Base-by-base conservation (phyloP, 2,329 filamentous ascomycete species). In the Fusarium praegraminearum region DNA sequence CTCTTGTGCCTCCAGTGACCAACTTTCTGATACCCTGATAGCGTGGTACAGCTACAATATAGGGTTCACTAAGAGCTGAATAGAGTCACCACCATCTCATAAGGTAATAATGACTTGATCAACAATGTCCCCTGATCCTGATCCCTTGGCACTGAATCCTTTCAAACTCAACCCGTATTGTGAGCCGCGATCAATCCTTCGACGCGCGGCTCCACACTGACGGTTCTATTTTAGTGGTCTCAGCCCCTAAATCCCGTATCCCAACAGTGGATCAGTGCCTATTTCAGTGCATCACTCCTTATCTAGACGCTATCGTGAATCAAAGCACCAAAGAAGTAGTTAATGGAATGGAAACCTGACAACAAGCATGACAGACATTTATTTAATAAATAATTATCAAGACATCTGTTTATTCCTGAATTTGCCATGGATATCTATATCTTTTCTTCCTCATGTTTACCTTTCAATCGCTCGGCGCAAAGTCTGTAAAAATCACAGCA, bases 401-500 rank as follows among this genome's bases (percentile, higher is more conserved):
- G 9, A 11, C 16, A 30, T 7, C 13, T 20, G 12, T 30, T 22
- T 30, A 10, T 32, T 32, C 24, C 35, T 11, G n/a, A n/a, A n/a
- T n/a, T 32, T 11, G 44, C 15, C 15, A 59, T 69, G 65, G 33
- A 24, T 4, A 18, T 36, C 22, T 26, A 8, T 5, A 13, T 7
- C 22, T 15, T 12, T 18, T 1, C 10, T 33, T 40, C 35, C 44
- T 20, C 55, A 71, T 71, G 69, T 32, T 67, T 18, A 66, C 61
- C 57, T 32, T 69, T 33, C 51, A 35, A 38, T 41, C 58, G 16
- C 59, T 38, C 18, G 61, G 51, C 32, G 36, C 69, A 22, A 61
- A 22, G 22, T 46, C 62, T 3, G 33, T 64, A n/a, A 69, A 67
- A 24, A 56, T 69, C 41, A 59, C 47, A 2, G 57, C 57, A 16